phyloP scores from a whole-genome alignment of 2,329 filamentous ascomycete genomes.

The Fusarium sp. region DNA sequence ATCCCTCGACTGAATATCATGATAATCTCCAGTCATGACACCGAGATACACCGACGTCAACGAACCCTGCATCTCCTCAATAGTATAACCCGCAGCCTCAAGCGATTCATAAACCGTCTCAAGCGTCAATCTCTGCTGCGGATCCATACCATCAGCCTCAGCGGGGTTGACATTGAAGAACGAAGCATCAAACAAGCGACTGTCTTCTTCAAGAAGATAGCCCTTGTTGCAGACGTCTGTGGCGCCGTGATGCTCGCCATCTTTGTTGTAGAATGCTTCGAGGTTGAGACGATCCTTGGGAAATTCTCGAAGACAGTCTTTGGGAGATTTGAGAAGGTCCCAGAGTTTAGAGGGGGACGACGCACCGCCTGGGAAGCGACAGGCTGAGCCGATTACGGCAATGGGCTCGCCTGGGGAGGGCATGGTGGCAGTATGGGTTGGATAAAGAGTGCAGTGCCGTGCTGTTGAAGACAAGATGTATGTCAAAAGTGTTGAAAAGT shows the following conservation, averaged over 20 bases:
- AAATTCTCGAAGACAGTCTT: slow-evolving; percentile 3
- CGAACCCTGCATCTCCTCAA: slow-evolving; percentile 43
- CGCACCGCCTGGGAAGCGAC: slow-evolving; percentile 35
- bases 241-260: slow-evolving; percentile 46
- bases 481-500: neutral
- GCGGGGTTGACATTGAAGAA: slow-evolving; percentile 56
- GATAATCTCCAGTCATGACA: slow-evolving; percentile 31
- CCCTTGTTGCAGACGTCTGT: slow-evolving; percentile 49
- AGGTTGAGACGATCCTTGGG: slow-evolving; percentile 40
- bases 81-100: slow-evolving; percentile 50
- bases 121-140: slow-evolving; percentile 56
- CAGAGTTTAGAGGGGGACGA: slow-evolving; percentile 31
- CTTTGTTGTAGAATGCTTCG: slow-evolving; percentile 37
- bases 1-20: slow-evolving; percentile 20
- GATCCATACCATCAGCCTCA: slow-evolving; percentile 56
- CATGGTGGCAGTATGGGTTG: neutral
- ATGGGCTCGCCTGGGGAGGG: slow-evolving; percentile 13
- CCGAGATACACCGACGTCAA: slow-evolving; percentile 30
- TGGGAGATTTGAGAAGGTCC: slow-evolving; percentile 20
- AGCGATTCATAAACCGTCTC: slow-evolving; percentile 59
- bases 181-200: slow-evolving; percentile 51
- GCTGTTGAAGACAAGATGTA: slow-evolving; percentile 2
- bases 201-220: slow-evolving; percentile 48
- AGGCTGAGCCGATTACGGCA: slow-evolving; percentile 22
- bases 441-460: neutral